Base-by-base conservation (phyloP, 306 rosid genomes). In the Hylodesmum podocarpum region DNA sequence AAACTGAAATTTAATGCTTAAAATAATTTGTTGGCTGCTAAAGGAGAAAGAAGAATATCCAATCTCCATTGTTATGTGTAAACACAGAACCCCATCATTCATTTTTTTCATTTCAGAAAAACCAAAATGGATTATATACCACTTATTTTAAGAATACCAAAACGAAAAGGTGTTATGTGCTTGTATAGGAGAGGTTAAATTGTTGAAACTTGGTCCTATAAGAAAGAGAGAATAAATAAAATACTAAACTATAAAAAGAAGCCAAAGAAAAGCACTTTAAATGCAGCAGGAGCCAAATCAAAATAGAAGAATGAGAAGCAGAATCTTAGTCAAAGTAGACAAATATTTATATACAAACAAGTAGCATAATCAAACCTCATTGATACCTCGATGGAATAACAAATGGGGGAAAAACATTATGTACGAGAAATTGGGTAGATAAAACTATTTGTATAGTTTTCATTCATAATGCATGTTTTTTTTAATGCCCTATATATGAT, bases 321-420 rank as follows among this genome's bases (percentile, higher is more conserved):
- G 87, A 85, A 83, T 90, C 83, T 81, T 19, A 77, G 79, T 83
- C 83, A 80, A 88, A 88, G 85, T 72, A 76, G 87, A 83, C 87
- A 81, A 85, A 81, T 91, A 79, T 83, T 77, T 53, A 78, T 84
- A 76, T 84, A 75, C 58, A 71, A 41, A n/a, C n/a, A n/a, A 27
- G 75, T 77, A 90, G 70, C 85, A 80, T 50, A 83, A 70, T 69
- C n/a, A 43, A 69, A 18, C 43, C 75, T 49, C 14, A 22, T 39
- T 28, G 19, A 66, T 39, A 19, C 58, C 76, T 77, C 41, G 47
- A 69, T 70, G 55, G 69, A 70, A 70, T 57, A 58, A 39, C 28
- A 7, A 62, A 44, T 3, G 46, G n/a, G 16, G 40, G 24, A 24
- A 14, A 8, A 31, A 51, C 65, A 57, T 27, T 11, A 25, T 13